phyloP scores from a whole-genome alignment of 345 rosid genomes.

The Limnanthes douglasii region DNA sequence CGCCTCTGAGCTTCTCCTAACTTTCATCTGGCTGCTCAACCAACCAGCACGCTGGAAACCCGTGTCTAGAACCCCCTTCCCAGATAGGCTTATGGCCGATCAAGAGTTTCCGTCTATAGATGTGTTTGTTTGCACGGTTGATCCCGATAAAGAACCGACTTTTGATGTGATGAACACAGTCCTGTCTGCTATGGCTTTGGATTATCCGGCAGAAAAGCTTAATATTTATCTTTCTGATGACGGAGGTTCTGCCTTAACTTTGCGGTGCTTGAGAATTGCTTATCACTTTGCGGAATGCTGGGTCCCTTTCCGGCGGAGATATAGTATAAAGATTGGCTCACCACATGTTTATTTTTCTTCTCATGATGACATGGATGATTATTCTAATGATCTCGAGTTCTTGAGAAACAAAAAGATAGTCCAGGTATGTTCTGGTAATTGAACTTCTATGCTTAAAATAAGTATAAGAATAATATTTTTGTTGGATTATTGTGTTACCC shows the following conservation, averaged over 20 bases:
- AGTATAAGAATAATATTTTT: too few species aligned
- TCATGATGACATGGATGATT: too few species aligned
- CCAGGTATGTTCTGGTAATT: too few species aligned
- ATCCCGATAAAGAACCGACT: background rate
- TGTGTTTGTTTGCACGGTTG: background rate
- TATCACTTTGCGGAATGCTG: background rate
- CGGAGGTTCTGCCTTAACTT: background rate
- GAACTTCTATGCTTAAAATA: too few species aligned
- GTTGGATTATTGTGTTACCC: too few species aligned
- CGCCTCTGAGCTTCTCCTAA: conserved; percentile 12
- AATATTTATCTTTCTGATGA: background rate
- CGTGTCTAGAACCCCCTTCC: conserved; percentile 16
- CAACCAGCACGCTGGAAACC: conserved; percentile 20
- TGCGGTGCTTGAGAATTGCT: background rate
- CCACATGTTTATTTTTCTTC: background rate
- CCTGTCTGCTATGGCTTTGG: background rate
- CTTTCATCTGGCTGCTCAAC: conserved; percentile 18
- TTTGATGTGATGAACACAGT: background rate
- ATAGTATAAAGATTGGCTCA: background rate
- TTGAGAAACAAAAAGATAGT: too few species aligned
- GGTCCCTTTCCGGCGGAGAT: background rate
- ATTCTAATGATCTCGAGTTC: too few species aligned
- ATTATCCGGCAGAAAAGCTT: background rate
- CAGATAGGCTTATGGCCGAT: conserved; percentile 16
- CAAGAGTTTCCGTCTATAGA: conserved; percentile 6